Percentiles rank a stretch among this genome's conserved stretches.
phyloP scores from a whole-genome alignment of 2,329 filamentous ascomycete genomes.

The Colletotrichum tanaceti region DNA sequence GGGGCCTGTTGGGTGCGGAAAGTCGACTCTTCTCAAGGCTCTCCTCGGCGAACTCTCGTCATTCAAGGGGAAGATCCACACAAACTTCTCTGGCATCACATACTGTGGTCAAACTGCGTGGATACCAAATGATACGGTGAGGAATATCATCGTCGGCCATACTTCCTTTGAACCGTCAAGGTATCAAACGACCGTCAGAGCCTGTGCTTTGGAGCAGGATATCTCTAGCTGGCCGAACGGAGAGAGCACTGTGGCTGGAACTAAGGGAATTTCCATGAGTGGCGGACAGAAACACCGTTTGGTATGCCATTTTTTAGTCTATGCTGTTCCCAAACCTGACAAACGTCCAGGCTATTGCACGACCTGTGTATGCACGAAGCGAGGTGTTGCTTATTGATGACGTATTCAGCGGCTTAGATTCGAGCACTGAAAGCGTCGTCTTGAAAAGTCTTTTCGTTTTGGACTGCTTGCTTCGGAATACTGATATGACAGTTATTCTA shows the following conservation, averaged over 20 bases:
- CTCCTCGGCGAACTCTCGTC: constrained; percentile 46
- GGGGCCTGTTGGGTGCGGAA: constrained; percentile 53
- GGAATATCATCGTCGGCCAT: constrained; percentile 50
- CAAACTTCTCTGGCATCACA: constrained; percentile 42
- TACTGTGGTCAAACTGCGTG: constrained; percentile 47
- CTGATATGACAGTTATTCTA: constrained; percentile 42
- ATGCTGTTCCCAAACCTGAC: background rate
- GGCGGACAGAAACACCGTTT: constrained; percentile 53
- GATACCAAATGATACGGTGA: constrained; percentile 47
- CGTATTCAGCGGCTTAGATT: constrained; percentile 49
- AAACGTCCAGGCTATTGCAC: constrained; percentile 43
- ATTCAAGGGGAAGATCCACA: constrained; percentile 38
- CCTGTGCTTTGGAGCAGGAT: constrained; percentile 51
- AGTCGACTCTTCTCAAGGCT: constrained; percentile 49
- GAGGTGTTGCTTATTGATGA: constrained; percentile 47
- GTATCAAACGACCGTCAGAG: constrained; percentile 49
- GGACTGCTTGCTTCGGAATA: constrained; percentile 43
- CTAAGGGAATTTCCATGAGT: constrained; percentile 51
- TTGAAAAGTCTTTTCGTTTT: constrained; percentile 44
- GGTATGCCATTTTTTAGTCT: background rate
- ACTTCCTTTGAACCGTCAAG: constrained; percentile 45
- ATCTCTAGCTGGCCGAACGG: constrained; percentile 47
- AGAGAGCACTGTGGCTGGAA: constrained; percentile 51
- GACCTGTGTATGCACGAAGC: constrained; percentile 47
- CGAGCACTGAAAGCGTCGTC: constrained; percentile 44